Base-by-base conservation (phyloP, 2,329 filamentous ascomycete species). In the Curvularia hawaiiensis region DNA sequence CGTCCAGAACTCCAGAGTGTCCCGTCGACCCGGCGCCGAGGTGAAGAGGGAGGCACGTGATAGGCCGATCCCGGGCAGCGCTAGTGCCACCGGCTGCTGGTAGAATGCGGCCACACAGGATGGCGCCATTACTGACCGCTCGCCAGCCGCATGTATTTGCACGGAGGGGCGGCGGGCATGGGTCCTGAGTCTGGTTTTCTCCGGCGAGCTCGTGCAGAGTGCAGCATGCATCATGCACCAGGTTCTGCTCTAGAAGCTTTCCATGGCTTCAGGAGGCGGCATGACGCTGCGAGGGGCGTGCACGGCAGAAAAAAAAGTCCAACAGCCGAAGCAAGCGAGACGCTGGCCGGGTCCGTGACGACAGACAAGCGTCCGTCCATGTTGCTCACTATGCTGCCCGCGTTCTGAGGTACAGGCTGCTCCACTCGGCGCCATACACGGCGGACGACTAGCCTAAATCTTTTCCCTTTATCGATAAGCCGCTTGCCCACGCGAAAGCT, bases 371-470 rank as follows among this genome's bases (percentile, higher is more conserved):
- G 30, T 54, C 26, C 22, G 22, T 28, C 24, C 46, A 61, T 56
- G 60, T 66, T 66, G 60, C 73, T 38, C 35, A 31, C n/a, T 10
- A 75, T 75, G 70, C 70, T 63, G 64, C 70, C 69, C 46, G 66
- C 71, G 68, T 68, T 68, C 52, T 73, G 70, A 74, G 63, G 41
- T 52, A 39, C 54, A 57, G 56, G 5, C 51, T 59, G 56, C 62
- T 60, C 52, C 61, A 55, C 54, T 67, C 46, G 65, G 64, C 66
- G 63, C 65, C 65, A 63, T 59, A 57, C 22, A 51, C 53, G 67
- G 62, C 67, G 65, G 24, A 44, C 41, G 35, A 40, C 12, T 46
- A 35, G 50, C 28, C 48, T 44, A 44, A 38, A 50, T 52, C 28
- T 54, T 56, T 59, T 51, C 41, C 35, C 45, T 46, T 40, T 51